phyloP scores from a whole-genome alignment of 345 rosid species.

The Eucalyptus paniculata region DNA sequence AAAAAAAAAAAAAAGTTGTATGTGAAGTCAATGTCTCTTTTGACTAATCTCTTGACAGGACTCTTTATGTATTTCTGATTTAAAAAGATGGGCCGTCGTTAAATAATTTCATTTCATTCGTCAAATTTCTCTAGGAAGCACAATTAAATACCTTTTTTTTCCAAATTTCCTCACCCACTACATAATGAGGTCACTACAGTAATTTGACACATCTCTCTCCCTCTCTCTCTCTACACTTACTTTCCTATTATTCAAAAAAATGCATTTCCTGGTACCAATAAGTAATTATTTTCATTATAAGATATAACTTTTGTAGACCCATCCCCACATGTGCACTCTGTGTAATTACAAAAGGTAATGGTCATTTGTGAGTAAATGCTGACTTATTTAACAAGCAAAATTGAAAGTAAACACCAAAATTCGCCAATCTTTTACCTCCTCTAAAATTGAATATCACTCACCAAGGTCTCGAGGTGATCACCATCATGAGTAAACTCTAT shows the following conservation, averaged over 20 bases:
- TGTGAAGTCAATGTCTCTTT: not conserved
- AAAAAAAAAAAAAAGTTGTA: not conserved
- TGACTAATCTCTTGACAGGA: not conserved
- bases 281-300: not conserved
- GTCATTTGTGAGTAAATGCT: not conserved
- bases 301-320: not conserved
- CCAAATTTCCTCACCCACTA: not conserved
- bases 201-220: not conserved
- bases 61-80: not conserved
- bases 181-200: not conserved
- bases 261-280: not conserved
- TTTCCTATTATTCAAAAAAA: not conserved
- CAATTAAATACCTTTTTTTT: not conserved
- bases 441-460: not conserved
- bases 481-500: not conserved
- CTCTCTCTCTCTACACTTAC: not conserved
- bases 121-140: not conserved
- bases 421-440: not conserved
- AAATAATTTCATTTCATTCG: not conserved
- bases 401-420: not conserved
- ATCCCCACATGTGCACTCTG: not conserved
- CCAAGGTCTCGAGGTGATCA: not conserved
- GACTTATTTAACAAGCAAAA: not conserved
- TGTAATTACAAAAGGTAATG: no score
- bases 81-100: not conserved